Evolutionary conservation across 768 basidiomycete species (phyloP).

Genomic region (Boletus speciosus): DNA sequence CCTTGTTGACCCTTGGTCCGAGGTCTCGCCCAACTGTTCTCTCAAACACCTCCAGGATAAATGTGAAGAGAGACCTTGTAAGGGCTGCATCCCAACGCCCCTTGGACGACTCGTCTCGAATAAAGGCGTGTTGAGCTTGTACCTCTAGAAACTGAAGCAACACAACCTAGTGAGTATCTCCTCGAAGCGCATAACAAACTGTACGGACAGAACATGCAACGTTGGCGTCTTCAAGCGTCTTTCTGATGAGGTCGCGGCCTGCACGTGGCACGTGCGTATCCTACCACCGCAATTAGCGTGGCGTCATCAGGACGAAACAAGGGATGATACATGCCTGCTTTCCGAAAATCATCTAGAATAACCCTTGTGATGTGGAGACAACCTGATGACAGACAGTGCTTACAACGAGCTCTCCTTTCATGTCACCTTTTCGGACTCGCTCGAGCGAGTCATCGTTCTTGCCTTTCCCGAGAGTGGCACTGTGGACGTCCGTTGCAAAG

Average conservation of each 20-base stretch:
- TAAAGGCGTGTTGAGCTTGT: constrained; percentile 96
- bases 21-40: constrained; percentile 83
- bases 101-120: constrained; percentile 88
- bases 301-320: background rate
- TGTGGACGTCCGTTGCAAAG: constrained; percentile 93
- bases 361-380: background rate
- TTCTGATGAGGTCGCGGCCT: constrained; percentile 83
- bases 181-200: background rate
- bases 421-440: constrained; percentile 69
- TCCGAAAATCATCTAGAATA: constrained; percentile 83
- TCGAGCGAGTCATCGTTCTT: constrained; percentile 79
- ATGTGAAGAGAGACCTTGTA: constrained; percentile 71
- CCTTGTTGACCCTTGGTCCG: constrained; percentile 54
- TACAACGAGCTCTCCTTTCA: constrained; percentile 86
- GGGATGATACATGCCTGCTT: constrained; percentile 59
- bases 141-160: constrained; percentile 80
- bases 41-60: constrained; percentile 93
- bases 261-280: constrained; percentile 91
- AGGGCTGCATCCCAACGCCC: constrained; percentile 96
- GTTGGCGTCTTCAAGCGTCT: constrained; percentile 76
- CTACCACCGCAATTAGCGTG: constrained; percentile 33
- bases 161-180: constrained; percentile 2
- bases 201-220: constrained; percentile 65
- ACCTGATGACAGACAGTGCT: constrained; percentile 21
- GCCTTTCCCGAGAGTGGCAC: constrained; percentile 80